Evolutionary conservation across 202 grass and related monocot species (phyloP).

Genomic region (Schoenoplectus tabernaemontani): DNA sequence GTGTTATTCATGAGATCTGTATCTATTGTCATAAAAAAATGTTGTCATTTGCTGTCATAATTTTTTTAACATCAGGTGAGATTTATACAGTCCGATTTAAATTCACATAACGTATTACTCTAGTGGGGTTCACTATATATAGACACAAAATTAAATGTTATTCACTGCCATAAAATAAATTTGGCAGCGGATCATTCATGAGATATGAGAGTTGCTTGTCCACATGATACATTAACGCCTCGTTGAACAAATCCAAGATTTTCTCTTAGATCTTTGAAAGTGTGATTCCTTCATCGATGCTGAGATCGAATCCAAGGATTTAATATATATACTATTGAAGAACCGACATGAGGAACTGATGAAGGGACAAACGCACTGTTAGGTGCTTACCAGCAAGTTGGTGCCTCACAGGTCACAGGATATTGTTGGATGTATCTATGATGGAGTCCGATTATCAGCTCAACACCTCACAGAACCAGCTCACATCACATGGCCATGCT

Average conservation of each 20-base stretch:
- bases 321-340: constrained; percentile 6
- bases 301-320: constrained; percentile 12
- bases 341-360: constrained; percentile 9
- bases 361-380: constrained; percentile 2
- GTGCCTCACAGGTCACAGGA: constrained; percentile 13
- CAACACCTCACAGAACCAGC: constrained; percentile 6
- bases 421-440: constrained; percentile 13
- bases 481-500: constrained; percentile 13
- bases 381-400: constrained; percentile 9
- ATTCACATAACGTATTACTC: too few species aligned
- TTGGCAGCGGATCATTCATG: background rate
- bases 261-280: background rate
- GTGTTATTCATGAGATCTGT: too few species aligned
- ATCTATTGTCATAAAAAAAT: too few species aligned
- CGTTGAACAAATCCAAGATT: background rate
- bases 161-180: background rate
- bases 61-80: too few species aligned
- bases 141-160: too few species aligned
- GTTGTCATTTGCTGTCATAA: too few species aligned
- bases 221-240: background rate
- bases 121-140: too few species aligned
- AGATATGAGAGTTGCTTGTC: too few species aligned
- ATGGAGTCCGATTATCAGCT: background rate
- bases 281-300: background rate
- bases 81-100: too few species aligned